A percentile compares a stretch with the other conserved stretches of the same genome.
Evolutionary conservation across 2,329 filamentous ascomycete genomes (phyloP).

Genomic region (Talaromyces piceae): DNA sequence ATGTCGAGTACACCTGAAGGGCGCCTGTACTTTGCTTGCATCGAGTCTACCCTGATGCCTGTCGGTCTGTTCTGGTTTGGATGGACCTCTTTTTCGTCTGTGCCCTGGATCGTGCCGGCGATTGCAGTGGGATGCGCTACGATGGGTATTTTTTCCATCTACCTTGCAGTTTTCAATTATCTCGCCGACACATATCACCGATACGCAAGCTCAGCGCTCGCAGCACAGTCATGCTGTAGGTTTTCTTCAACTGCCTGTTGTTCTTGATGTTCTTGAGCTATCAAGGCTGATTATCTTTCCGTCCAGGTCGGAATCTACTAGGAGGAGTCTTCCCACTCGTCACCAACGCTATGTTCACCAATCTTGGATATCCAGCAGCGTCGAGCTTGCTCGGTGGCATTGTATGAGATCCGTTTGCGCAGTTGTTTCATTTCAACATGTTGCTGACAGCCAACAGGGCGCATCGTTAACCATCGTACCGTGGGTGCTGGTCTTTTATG

Average conservation of each 20-base stretch:
- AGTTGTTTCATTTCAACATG: background rate
- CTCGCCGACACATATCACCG: conserved; percentile 79
- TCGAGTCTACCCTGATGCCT: conserved; percentile 67
- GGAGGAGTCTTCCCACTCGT: conserved; percentile 76
- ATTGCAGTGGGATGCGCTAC: conserved; percentile 67
- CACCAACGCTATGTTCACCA: conserved; percentile 63
- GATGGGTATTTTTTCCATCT: conserved; percentile 79
- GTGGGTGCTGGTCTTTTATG: conserved; percentile 76
- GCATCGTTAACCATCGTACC: conserved; percentile 67
- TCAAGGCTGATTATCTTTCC: background rate
- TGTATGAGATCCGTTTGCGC: conserved; percentile 30
- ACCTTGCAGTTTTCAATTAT: conserved; percentile 87
- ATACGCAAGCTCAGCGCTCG: conserved; percentile 78
- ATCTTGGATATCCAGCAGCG: conserved; percentile 62
- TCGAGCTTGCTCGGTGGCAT: conserved; percentile 71
- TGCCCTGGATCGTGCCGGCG: conserved; percentile 66
- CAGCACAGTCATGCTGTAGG: conserved; percentile 72
- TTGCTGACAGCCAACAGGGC: conserved; percentile 24
- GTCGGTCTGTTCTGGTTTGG: conserved; percentile 76
- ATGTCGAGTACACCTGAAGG: conserved; percentile 57
- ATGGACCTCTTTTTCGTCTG: conserved; percentile 55
- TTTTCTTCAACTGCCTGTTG: background rate
- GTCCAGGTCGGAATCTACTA: conserved; percentile 62
- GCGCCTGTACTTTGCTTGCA: conserved; percentile 74
- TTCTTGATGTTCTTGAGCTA: background rate